Conservation (phyloP, 2,329 filamentous ascomycete species). For the Pseudocercospora musae region DNA sequence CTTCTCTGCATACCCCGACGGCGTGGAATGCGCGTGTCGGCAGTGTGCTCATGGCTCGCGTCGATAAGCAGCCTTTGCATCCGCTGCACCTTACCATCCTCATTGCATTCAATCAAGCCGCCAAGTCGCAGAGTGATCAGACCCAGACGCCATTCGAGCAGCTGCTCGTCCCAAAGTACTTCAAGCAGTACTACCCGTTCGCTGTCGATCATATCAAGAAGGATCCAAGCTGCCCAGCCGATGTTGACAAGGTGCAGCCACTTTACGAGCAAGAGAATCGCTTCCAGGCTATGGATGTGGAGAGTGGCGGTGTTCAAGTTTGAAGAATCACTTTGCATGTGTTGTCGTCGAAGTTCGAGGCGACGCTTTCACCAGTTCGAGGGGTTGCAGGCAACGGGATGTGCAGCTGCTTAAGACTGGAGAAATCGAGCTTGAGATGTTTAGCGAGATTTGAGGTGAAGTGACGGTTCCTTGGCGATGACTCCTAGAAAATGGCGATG, state of each 20-base stretch:
- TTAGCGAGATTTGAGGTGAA: neutral
- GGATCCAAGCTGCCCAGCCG: neutral
- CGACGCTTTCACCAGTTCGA: neutral
- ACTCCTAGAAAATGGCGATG: constrained; percentile 33
- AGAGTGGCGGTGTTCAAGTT: neutral
- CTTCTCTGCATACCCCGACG: neutral
- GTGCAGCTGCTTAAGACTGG: neutral
- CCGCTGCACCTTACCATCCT: neutral
- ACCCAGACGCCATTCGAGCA: neutral
- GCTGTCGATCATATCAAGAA: neutral
- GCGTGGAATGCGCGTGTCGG: neutral
- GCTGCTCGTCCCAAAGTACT: neutral
- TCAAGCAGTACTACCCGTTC: neutral
- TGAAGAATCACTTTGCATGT: neutral
- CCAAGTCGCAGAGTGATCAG: neutral
- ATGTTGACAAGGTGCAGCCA: neutral
- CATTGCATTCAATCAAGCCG: neutral
- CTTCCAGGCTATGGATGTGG: neutral
- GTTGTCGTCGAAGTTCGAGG: neutral
- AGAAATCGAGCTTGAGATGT: neutral
- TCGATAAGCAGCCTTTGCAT: neutral
- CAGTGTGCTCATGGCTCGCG: constrained; percentile 3
- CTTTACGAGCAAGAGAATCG: neutral
- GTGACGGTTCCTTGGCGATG: neutral
- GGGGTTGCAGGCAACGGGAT: neutral